Evolutionary conservation across 1,139 yeast genomes (phyloP), one percentile per base, ranked within the genome.

Genomic region (Saccharomycopsis hybrid): DNA sequence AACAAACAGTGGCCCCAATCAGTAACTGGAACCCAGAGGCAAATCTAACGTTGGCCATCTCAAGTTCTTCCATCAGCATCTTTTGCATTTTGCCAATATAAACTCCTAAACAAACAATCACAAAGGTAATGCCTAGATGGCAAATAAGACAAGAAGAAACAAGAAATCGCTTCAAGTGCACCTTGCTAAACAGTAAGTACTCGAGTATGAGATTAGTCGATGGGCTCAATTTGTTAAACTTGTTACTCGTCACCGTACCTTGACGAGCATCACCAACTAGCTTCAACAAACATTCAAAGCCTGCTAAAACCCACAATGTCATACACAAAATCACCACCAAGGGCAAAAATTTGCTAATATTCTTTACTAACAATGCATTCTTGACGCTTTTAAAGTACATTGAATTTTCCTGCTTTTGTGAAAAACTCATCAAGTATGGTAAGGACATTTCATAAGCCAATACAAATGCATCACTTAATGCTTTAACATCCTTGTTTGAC

Each of bases 401-500:
- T n/a, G 13, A 7, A 9, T 41, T 11, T 9, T 29, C 8, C 35
- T 32, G 35, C 28, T 36, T 18, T 7, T 29, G 36, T 44, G 29
- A 32, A 28, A 45, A 38, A 30, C 29, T 45, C n/a, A 25, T 31
- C 9, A 47, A n/a, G 11, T 35, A 48, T 7, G 50, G 43, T 13
- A 49, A 37, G 11, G 48, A 42, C 5, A 42, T 29, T 41, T 62
- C 65, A 54, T 70, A 73, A 2, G 73, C 67, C 30, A 60, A 54
- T 3, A 69, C 73, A 53, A 78, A 65, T 9, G 75, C 67, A 27
- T 67, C 63, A 2, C 78, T 73, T 54, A 76, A 65, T 7, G 39
- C 24, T 36, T 36, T 36, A n/a, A 11, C 13, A 36, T 36, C 39
- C 7, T 11, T 11, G 5, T 9, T 13, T 8, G 43, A 38, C 3